These are phyloP conservation scores for Botryotinia globosa DNA, from an alignment of 2,329 filamentous ascomycete genomes.

Conservation along the genomic window DNA sequence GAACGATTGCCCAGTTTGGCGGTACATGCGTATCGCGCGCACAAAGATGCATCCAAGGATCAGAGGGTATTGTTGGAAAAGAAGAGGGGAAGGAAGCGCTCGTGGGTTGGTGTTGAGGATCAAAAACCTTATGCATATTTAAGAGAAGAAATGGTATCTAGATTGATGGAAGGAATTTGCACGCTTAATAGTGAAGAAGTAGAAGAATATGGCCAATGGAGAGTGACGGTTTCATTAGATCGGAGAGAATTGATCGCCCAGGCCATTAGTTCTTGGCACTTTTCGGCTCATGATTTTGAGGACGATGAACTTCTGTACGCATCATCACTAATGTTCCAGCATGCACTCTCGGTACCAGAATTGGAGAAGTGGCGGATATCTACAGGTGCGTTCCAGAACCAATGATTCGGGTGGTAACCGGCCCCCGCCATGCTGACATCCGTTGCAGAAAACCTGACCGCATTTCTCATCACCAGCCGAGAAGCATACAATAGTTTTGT, in stretches of 20 bases:
- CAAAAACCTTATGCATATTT: conserved; percentile 86
- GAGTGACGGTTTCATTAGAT: conserved; percentile 65
- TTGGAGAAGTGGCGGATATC: conserved; percentile 77
- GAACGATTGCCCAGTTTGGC: conserved; percentile 73
- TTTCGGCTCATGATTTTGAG: conserved; percentile 83
- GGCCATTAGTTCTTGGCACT: conserved; percentile 73
- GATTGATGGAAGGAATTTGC: conserved; percentile 86
- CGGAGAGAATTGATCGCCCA: conserved; percentile 64
- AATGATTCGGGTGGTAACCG: conserved; percentile 33
- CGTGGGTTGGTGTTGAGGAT: conserved; percentile 86
- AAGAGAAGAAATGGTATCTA: conserved; percentile 89
- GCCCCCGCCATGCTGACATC: conserved; percentile 42
- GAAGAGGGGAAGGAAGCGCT: conserved; percentile 75
- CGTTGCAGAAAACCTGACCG: conserved; percentile 69
- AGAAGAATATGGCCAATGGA: conserved; percentile 59
- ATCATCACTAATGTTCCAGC: conserved; percentile 84
- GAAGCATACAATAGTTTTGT: conserved; percentile 96
- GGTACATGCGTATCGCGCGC: conserved; percentile 79
- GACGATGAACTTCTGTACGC: conserved; percentile 89
- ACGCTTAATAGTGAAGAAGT: conserved; percentile 58
- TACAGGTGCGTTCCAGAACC: conserved; percentile 55
- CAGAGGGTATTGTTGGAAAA: conserved; percentile 69
- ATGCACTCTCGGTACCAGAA: conserved; percentile 79
- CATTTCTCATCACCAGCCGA: conserved; percentile 83
- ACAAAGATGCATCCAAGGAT: conserved; percentile 72